These are phyloP conservation scores for Neolentinus lepideus DNA, from an alignment of 1,284 basidiomycete species.

Conservation along the genomic window DNA sequence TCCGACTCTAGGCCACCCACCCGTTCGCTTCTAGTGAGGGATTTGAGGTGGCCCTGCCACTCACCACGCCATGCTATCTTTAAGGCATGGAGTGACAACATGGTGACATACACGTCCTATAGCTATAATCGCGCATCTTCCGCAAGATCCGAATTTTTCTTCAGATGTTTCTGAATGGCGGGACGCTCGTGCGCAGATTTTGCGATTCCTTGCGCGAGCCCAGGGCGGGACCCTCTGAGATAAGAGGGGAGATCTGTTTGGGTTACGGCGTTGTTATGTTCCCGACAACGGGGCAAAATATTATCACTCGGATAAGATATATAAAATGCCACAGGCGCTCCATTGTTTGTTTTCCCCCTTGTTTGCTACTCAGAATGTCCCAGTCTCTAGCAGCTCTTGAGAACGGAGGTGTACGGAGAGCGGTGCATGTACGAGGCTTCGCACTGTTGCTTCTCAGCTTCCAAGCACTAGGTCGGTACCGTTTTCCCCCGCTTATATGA, in stretches of 20 bases:
- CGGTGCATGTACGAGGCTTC: background rate
- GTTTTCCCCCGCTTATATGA: background rate
- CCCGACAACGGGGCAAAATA: background rate
- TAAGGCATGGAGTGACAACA: background rate
- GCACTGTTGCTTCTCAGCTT: conserved; percentile 24
- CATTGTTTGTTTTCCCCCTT: background rate
- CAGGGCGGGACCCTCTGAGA: background rate
- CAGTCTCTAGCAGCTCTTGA: background rate
- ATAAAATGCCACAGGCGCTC: background rate
- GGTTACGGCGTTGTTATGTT: background rate
- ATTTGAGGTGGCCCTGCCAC: background rate
- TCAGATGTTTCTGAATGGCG: background rate
- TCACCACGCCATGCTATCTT: background rate
- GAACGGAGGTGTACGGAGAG: background rate
- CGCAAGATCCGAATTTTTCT: background rate
- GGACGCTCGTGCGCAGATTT: background rate
- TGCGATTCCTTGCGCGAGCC: background rate
- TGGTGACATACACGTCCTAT: background rate
- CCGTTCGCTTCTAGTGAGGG: too few species aligned
- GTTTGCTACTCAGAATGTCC: background rate
- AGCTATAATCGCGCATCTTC: background rate
- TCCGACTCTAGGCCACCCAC: too few species aligned
- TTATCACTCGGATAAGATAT: background rate
- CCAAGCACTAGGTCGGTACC: conserved; percentile 26
- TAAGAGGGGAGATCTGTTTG: background rate